Evolutionary conservation across 768 basidiomycete species (phyloP).

Genomic region (Boletellus ananas): DNA sequence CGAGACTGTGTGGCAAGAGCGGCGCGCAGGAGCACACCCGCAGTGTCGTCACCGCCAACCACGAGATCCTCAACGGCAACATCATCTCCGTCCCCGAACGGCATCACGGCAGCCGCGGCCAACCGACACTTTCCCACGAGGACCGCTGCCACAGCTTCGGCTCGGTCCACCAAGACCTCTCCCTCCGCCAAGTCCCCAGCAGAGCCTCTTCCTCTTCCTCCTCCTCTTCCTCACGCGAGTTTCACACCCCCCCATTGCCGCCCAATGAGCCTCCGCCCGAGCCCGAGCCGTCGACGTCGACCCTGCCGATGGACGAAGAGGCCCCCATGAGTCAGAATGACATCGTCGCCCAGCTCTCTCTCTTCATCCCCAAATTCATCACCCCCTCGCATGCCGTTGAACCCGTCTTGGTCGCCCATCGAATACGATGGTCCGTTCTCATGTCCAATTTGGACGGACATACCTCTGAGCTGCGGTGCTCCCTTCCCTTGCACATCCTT

Average conservation of each 20-base stretch:
- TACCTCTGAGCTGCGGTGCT: slow-evolving; percentile 91
- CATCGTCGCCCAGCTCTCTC: slow-evolving; percentile 54
- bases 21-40: too few relatives aligned
- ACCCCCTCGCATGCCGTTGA: slow-evolving; percentile 74
- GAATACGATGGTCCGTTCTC: slow-evolving; percentile 74
- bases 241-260: neutral
- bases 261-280: slow-evolving; percentile 1
- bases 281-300: slow-evolving; percentile 6
- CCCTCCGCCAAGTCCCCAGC: too few relatives aligned
- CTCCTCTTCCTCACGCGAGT: slow-evolving; percentile 16
- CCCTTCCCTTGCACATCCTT: slow-evolving; percentile 83
- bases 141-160: too few relatives aligned
- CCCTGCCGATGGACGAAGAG: slow-evolving; percentile 12
- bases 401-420: slow-evolving; percentile 73
- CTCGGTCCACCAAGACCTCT: too few relatives aligned
- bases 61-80: too few relatives aligned
- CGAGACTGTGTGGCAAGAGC: too few relatives aligned
- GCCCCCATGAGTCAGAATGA: slow-evolving; percentile 38
- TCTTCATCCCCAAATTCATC: slow-evolving; percentile 55
- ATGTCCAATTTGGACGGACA: slow-evolving; percentile 89
- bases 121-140: too few relatives aligned
- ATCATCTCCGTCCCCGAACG: too few relatives aligned
- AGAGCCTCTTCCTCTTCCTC: slow-evolving; percentile 9
- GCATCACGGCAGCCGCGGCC: too few relatives aligned
- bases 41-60: too few relatives aligned